Conservation (phyloP, 1,139 yeast species). For the Barnettozyma hawaiiensis region DNA sequence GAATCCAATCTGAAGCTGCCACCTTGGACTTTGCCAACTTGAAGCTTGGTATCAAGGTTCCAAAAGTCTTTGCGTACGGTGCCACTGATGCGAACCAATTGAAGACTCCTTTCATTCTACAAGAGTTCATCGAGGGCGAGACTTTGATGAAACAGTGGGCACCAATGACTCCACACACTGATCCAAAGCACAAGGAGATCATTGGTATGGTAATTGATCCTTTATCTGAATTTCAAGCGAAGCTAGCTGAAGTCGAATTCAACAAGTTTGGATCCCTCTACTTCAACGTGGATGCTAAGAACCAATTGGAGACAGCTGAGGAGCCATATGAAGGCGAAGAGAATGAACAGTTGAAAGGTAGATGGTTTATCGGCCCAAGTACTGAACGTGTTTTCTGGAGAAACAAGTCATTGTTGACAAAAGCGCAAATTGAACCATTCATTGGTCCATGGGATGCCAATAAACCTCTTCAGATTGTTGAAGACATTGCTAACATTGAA, state of each 20-base stretch:
- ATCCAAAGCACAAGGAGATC: conserved; percentile 38
- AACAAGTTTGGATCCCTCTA: conserved; percentile 77
- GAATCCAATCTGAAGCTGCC: conserved; percentile 87
- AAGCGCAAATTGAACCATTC: conserved; percentile 39
- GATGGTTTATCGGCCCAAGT: conserved; percentile 93
- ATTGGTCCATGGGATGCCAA: conserved; percentile 74
- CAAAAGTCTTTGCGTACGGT: conserved; percentile 72
- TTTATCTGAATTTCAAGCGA: conserved; percentile 53
- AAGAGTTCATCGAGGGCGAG: conserved; percentile 76
- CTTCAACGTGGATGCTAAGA: conserved; percentile 53
- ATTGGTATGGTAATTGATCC: conserved; percentile 56
- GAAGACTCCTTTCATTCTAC: conserved; percentile 68
- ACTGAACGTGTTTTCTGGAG: conserved; percentile 76
- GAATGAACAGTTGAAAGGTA: conserved; percentile 45
- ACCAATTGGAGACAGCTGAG: conserved; percentile 28
- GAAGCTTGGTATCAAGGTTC: conserved; percentile 54
- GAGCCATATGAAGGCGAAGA: conserved; percentile 64
- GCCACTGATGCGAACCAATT: conserved; percentile 55
- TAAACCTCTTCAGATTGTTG: conserved; percentile 54
- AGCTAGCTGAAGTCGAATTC: conserved; percentile 49
- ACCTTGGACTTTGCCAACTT: conserved; percentile 73
- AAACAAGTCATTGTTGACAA: conserved; percentile 46
- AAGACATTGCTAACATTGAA: conserved; percentile 62
- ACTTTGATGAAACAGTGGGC: conserved; percentile 87
- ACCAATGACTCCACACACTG: conserved; percentile 57